Evolutionary conservation across 371 early-diverging fungal genomes (phyloP).

Genomic region (Smittium mucronatum): DNA sequence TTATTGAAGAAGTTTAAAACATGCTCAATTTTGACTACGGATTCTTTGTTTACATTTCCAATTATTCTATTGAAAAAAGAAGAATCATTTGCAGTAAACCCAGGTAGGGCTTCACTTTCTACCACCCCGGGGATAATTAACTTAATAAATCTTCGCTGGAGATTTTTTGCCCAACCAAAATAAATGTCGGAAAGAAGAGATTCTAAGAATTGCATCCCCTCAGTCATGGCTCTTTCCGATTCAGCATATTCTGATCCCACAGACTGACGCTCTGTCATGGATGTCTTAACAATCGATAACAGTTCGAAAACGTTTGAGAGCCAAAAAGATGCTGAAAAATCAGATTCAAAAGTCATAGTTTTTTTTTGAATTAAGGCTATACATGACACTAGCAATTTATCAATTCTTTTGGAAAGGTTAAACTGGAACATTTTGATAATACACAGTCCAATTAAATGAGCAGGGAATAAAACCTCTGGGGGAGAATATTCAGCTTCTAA

Average conservation of each 20-base stretch:
- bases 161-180: conserved; percentile 80
- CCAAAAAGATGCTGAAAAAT: conserved; percentile 74
- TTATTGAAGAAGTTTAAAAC: conserved; percentile 79
- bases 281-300: conserved; percentile 44
- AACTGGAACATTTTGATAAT: conserved; percentile 79
- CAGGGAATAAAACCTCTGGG: conserved; percentile 84
- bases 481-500: conserved; percentile 59
- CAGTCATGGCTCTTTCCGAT: conserved; percentile 36
- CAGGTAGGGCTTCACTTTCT: conserved; percentile 80
- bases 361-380: conserved; percentile 74
- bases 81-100: conserved; percentile 77
- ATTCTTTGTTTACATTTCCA: conserved; percentile 50
- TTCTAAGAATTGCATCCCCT: conserved; percentile 39
- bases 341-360: conserved; percentile 55
- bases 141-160: conserved; percentile 82
- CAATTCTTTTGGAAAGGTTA: conserved; percentile 66
- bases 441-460: conserved; percentile 75
- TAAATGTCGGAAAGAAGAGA: conserved; percentile 46
- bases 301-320: conserved; percentile 88
- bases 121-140: conserved; percentile 90
- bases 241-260: conserved; percentile 29
- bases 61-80: conserved; percentile 73
- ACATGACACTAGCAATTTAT: conserved; percentile 63
- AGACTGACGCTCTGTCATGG: conserved; percentile 36
- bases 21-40: conserved; percentile 80